Conservation (phyloP, 2,329 filamentous ascomycete genomes). For the Talaromyces islandicus region DNA sequence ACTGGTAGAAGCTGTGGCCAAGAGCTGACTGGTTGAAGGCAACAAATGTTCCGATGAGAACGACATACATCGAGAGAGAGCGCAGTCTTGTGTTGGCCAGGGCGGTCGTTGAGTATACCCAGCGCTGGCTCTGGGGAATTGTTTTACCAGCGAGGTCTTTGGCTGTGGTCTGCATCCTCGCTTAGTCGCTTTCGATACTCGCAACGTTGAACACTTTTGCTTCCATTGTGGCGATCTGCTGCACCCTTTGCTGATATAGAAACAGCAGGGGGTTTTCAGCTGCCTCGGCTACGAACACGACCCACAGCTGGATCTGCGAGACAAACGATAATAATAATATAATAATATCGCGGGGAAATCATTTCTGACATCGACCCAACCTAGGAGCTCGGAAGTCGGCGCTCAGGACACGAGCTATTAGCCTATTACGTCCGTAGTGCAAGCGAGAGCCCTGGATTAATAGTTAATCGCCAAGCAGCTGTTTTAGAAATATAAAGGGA, state of each 20-base stretch:
- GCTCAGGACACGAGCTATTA: background rate
- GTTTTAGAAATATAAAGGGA: background rate
- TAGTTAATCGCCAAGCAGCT: background rate
- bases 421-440: too few species aligned
- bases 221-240: background rate
- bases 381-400: background rate
- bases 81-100: background rate
- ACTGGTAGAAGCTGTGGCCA: background rate
- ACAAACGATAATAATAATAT: too few species aligned
- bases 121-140: slow-evolving; percentile 9
- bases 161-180: background rate
- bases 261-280: background rate
- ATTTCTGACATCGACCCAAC: background rate
- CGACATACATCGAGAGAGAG: background rate
- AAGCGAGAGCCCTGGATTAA: background rate
- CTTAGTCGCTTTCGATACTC: background rate
- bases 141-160: slow-evolving; percentile 4
- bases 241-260: background rate
- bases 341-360: background rate
- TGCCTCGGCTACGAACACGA: background rate
- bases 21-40: background rate
- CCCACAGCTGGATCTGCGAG: background rate
- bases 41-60: background rate
- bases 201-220: background rate
- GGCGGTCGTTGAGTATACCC: slow-evolving; percentile 4